Evolutionary conservation across 345 rosid species (phyloP).

Genomic region (Hypericum androsaemum): DNA sequence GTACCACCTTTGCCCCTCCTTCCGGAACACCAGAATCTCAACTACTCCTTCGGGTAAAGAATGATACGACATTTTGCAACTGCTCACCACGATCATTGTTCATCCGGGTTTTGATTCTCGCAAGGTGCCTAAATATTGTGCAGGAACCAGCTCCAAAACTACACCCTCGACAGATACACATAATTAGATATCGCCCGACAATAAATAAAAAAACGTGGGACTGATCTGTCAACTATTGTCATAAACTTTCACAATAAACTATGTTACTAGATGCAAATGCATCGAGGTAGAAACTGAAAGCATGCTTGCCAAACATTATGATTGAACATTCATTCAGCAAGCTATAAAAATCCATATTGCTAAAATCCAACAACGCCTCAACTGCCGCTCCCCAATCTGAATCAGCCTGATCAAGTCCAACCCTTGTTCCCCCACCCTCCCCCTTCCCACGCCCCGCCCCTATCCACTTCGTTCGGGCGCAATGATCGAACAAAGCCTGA

Average conservation of each 20-base stretch:
- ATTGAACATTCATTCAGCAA: slow-evolving; percentile 33
- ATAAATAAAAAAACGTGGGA: too few species aligned
- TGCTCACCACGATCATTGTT: too few species aligned
- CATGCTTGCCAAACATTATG: too few species aligned
- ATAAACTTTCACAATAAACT: too few species aligned
- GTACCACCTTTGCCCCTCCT: slow-evolving; percentile 32
- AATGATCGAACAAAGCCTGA: slow-evolving; percentile 33
- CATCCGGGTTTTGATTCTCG: too few species aligned
- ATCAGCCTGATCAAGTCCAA: too few species aligned
- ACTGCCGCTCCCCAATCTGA: slow-evolving; percentile 50
- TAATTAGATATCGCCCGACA: too few species aligned
- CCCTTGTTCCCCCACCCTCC: slow-evolving; percentile 22
- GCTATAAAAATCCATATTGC: slow-evolving; percentile 62
- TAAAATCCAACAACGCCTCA: slow-evolving; percentile 61
- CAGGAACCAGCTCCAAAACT: slow-evolving; percentile 53
- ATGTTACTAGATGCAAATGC: too few species aligned
- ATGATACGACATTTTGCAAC: not conserved
- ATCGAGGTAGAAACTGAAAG: too few species aligned
- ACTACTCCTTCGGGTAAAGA: slow-evolving; percentile 53
- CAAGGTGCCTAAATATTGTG: too few species aligned
- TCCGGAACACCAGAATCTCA: slow-evolving; percentile 41
- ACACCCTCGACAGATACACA: slow-evolving; percentile 44
- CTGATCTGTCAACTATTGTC: too few species aligned
- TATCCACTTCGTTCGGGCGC: slow-evolving; percentile 13
- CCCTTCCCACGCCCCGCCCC: slow-evolving; percentile 7